Evolutionary conservation across 2,329 filamentous ascomycete species (phyloP), one percentile per base, ranked within the genome.

Genomic region (Scytalidium lignicola): DNA sequence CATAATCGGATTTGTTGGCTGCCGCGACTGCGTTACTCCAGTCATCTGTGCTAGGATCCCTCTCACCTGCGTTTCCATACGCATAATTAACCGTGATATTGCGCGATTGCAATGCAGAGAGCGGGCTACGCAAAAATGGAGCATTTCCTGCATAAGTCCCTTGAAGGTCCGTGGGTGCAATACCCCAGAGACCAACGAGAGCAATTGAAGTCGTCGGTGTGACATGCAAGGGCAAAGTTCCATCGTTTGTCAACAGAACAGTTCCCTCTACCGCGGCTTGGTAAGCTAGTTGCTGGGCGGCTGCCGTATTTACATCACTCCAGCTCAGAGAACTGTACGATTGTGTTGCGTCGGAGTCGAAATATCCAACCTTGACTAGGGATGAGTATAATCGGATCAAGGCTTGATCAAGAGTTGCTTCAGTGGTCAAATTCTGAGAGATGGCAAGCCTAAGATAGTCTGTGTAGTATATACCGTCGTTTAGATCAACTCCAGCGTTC

Each of bases 351-450:
- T 26, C 58, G 2, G 69, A 67, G 55, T 83, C 76, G 51, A 83
- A 83, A 58, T 79, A 82, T 2, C 80, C 80, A 1, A 74, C 67
- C 2, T 71, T 70, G 10, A 82, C 69, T 3, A 84, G 71, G 0
- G 72, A 74, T 6, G 72, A 68, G 55, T 80, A 83, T 19, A 75
- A 69, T 10, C 80, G 72, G 13, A 67, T 67, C 0, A 82, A 63
- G 0, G 77, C 70, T 21, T 62, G 64, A 50, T 81, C 72, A 3
- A 80, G 58, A 18, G 69, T 67, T 0, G 68, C 63, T 49, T 72
- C 65, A 48, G 70, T 71, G 49, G 23, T 26, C 23, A 26, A 6
- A 26, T 26, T 26, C 23, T 6, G 23, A 5, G 23, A 5, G 5
- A 26, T 26, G 6, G 23, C 5, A 5, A 26, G 6, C 6, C 10